Conservation (phyloP, 352 stramenopile species). For the Pythium phragmitis region DNA sequence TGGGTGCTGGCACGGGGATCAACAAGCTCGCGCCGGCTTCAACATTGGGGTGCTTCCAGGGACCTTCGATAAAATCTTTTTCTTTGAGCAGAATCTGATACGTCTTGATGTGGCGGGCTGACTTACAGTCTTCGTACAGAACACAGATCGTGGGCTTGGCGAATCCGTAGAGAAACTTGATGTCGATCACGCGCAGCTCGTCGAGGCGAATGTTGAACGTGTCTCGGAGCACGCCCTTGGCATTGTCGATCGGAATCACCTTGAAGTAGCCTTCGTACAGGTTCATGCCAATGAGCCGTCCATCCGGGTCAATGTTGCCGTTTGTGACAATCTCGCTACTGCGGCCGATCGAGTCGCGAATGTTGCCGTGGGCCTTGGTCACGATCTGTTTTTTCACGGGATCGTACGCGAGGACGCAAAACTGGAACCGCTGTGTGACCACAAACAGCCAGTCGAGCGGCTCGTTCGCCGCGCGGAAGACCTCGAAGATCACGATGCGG, state of each 20-base stretch:
- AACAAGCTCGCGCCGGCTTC: conserved; percentile 85
- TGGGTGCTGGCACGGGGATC: conserved; percentile 83
- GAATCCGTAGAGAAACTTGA: conserved; percentile 91
- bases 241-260: conserved; percentile 85
- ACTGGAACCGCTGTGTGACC: conserved; percentile 89
- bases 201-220: conserved; percentile 93
- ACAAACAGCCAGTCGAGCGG: conserved; percentile 87
- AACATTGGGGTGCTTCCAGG: conserved; percentile 89
- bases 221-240: conserved; percentile 76
- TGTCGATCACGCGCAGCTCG: conserved; percentile 91
- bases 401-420: conserved; percentile 88
- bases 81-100: conserved; percentile 90
- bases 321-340: conserved; percentile 89
- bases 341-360: conserved; percentile 83
- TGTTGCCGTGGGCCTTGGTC: conserved; percentile 85
- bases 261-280: conserved; percentile 92
- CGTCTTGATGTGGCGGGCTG: conserved; percentile 89
- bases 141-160: conserved; percentile 90
- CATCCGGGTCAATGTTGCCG: conserved; percentile 86
- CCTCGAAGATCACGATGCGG: conserved; percentile 87
- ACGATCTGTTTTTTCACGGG: conserved; percentile 60
- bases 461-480: conserved; percentile 74
- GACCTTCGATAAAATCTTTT: conserved; percentile 88
- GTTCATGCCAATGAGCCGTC: conserved; percentile 89
- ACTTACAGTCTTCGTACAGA: conserved; percentile 90